Base-by-base conservation (phyloP, 2,329 filamentous ascomycete species). In the Acarospora socialis region DNA sequence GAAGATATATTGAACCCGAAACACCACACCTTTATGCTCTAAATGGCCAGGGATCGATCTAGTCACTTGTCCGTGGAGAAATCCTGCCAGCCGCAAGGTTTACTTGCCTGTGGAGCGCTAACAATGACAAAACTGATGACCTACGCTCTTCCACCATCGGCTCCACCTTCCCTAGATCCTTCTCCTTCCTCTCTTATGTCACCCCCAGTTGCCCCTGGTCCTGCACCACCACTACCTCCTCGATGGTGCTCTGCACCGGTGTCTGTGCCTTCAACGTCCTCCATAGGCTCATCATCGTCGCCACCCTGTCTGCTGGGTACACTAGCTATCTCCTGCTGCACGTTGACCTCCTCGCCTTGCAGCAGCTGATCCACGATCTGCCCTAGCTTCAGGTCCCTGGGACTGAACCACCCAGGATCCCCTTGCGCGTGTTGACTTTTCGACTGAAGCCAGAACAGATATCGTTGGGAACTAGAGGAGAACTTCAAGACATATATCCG, bases 61-160 rank as follows among this genome's bases (percentile, higher is more conserved):
- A n/a, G n/a, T n/a, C n/a, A n/a, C n/a, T n/a, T n/a, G n/a, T n/a
- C n/a, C n/a, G n/a, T n/a, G n/a, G n/a, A n/a, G n/a, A n/a, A n/a
- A n/a, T n/a, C n/a, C n/a, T n/a, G n/a, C n/a, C n/a, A n/a, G 36
- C 26, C 28, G 21, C 37, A 39, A 35, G n/a, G 23, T 28, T 33
- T 24, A 34, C 16, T 12, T 24, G 36, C 41, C 20, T 42, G 34
- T 37, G 16, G 37, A 35, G 32, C 33, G 35, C 38, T 41, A 34
- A 39, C 39, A 35, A 41, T 41, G 37, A 40, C 41, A 53, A 55
- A 60, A 54, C 59, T 55, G 55, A 57, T 53, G 59, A 98, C 92
- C 87, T 95, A 98, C 90, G 87, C 90, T 94, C 90, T 76, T 62
- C 82, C 92, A 51, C 92, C 90, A 60, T 95, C 90, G 46, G 83